Base-by-base conservation (phyloP, 2,329 filamentous ascomycete genomes). In the Botryotinia calthae region DNA sequence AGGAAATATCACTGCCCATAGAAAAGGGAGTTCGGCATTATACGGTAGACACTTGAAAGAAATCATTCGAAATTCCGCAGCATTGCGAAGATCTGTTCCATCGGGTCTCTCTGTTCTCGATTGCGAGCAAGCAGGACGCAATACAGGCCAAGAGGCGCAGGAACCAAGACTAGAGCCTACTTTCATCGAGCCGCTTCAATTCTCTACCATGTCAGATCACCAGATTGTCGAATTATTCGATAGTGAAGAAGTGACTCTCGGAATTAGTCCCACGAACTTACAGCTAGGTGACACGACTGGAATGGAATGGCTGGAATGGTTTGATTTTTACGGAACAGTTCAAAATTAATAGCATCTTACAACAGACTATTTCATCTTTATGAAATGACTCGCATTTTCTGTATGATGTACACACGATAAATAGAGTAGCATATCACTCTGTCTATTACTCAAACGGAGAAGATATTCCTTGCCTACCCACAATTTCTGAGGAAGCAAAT, bases 151-250 rank as follows among this genome's bases (percentile, higher is more conserved):
- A n/a, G 44, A 51, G 5, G 37, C 18, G 10, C 28, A 40, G 31
- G 25, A 22, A 34, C n/a, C 37, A 14, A 34, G 37, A 42, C 12
- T 34, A 20, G 66, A 46, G 9, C 9, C 61, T 25, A 9, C 22
- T 14, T n/a, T 31, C 16, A n/a, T 40, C 12, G 86, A 88, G 74
- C 84, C 87, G 7, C 77, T 91, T 34, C 88, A 89, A 37, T 90
- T 91, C 79, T 91, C 89, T 3, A 84, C 88, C 46, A 92, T 92
- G 90, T 91, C 90, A 0, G 89, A 91, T 73, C 86, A 90, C 73
- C 89, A 92, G 78, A 90, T 92, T 64, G 85, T 88, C 8, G 88
- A 91, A 75, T 88, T 89, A 7, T 85, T 92, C 42, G 90, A 90
- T 77, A 86, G 88, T 74, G 87, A 89, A 0, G 88, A 87, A 6